These are phyloP conservation scores for Saturnispora sekii DNA, from an alignment of 805 yeast genomes.

Conservation along the genomic window DNA sequence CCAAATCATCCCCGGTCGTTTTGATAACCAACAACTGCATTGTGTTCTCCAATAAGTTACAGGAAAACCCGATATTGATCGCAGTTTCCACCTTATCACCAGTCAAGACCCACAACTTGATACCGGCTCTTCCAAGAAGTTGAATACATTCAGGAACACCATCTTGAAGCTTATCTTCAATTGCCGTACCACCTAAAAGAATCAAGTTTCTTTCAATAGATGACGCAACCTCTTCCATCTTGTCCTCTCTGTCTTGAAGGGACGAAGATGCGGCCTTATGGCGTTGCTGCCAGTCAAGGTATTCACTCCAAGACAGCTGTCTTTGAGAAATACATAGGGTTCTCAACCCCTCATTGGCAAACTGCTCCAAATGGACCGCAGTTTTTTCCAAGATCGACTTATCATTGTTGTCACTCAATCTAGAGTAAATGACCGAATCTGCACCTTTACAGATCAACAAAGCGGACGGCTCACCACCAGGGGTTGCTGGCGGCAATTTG, in stretches of 20 bases:
- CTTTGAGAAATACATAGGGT: constrained; percentile 72
- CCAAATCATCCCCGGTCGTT: constrained; percentile 47
- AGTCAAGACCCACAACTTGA: constrained; percentile 77
- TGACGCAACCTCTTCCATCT: constrained; percentile 68
- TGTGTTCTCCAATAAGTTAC: constrained; percentile 64
- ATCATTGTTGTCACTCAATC: constrained; percentile 42
- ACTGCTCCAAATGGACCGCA: constrained; percentile 66
- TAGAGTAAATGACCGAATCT: constrained; percentile 65
- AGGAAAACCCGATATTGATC: constrained; percentile 77
- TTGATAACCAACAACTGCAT: constrained; percentile 66
- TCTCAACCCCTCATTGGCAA: constrained; percentile 76
- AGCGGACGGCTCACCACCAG: constrained; percentile 45
- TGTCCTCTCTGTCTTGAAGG: constrained; percentile 49
- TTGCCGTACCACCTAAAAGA: constrained; percentile 76
- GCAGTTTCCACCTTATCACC: constrained; percentile 91
- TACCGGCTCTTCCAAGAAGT: constrained; percentile 62
- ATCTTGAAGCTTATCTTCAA: constrained; percentile 76
- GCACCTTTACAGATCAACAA: constrained; percentile 77
- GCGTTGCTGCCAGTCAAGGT: constrained; percentile 50
- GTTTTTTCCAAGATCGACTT: constrained; percentile 44
- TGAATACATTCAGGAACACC: constrained; percentile 81
- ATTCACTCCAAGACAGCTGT: constrained; percentile 53
- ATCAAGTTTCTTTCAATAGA: constrained; percentile 57
- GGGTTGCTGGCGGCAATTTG: constrained; percentile 45
- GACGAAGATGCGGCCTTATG: constrained; percentile 62